Base-by-base conservation (phyloP, 495 filamentous ascomycete species). In the Amphirosellinia nigrospora region DNA sequence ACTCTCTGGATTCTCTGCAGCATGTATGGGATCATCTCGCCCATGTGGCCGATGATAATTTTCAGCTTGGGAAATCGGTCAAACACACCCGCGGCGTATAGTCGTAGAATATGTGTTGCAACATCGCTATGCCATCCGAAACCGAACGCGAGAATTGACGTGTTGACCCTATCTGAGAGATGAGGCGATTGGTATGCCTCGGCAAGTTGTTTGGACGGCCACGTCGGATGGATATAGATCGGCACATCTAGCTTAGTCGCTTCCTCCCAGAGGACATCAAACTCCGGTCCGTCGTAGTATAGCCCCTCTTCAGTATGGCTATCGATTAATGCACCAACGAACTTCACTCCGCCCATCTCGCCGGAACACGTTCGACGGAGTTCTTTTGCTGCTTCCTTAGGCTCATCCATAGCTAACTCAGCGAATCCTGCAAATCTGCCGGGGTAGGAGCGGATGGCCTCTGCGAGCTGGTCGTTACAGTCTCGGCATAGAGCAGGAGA, bases 11-110 rank as follows among this genome's bases (percentile, higher is more conserved):
- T 87, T 13, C 89, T 83, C 76, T 86, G 87, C 68, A 92, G 79
- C 75, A 90, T 87, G 70, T 89, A 90, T 0, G 89, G 89, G 21
- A 91, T 78, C 68, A 86, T 83, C 77, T 92, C 89, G 9, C 90
- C 90, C 73, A 90, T 80, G 74, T 92, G 90, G 3, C 89, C 89
- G n/a, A 91, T 76, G 63, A 91, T 85, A 36, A 91, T 79, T 73
- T 91, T 88, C 41, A 91, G 76, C 30, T 81, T 81, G 0, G 89
- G 86, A 62, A 80, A 84, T 4, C 80, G 76, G 72, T 87, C 84
- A 69, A 89, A 91, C 10, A 81, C 32, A 23, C 79, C 80, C 2
- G 75, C 75, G 0, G 74, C 73, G 61, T 72, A 80, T 15, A 82
- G 74, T 26, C 76, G 70, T n/a, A 81, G 63, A 10, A 81, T 64